Percentiles rank a stretch among this genome's conserved stretches.
phyloP scores from a whole-genome alignment of 225 moss, liverwort and hornwort genomes.

The Lunularia cruciata region DNA sequence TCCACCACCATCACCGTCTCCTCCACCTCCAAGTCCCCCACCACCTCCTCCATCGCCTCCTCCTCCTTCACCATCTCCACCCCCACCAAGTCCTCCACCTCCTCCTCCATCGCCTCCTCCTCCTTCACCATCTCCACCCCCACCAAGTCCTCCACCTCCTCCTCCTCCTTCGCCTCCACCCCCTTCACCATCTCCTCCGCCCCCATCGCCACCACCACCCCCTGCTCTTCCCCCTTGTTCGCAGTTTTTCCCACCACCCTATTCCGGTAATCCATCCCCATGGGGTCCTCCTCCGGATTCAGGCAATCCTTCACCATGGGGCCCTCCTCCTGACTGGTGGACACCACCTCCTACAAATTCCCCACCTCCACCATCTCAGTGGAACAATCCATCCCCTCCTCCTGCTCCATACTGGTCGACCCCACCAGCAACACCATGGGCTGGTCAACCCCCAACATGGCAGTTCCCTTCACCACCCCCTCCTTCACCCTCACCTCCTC shows the following conservation, averaged over 20 bases:
- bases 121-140: constrained; percentile 1
- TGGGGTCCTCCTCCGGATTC: constrained; percentile 15
- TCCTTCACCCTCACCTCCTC: constrained; percentile 25
- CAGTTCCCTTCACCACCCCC: constrained; percentile 35
- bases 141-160: constrained; percentile 5
- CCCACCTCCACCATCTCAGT: constrained; percentile 27
- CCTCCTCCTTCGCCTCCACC: not conserved
- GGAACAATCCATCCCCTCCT: constrained; percentile 18
- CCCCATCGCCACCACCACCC: constrained; percentile 12
- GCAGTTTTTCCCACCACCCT: too few species aligned
- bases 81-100: not conserved
- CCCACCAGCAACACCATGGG: constrained; percentile 5
- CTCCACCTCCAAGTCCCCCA: constrained; percentile 13
- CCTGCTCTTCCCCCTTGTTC: not conserved
- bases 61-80: not conserved
- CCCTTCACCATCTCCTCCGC: constrained; percentile 23
- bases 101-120: not conserved
- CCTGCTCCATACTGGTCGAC: constrained; percentile 6
- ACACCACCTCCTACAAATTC: too few species aligned
- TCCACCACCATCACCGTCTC: not conserved
- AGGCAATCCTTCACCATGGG: constrained; percentile 1
- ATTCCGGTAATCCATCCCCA: constrained; percentile 5
- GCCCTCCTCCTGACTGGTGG: constrained; percentile 15
- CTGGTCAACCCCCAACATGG: constrained; percentile 8
- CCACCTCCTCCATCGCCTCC: not conserved